phyloP scores from a whole-genome alignment of 2,329 filamentous ascomycete genomes.

The Ambrosiella xylebori region DNA sequence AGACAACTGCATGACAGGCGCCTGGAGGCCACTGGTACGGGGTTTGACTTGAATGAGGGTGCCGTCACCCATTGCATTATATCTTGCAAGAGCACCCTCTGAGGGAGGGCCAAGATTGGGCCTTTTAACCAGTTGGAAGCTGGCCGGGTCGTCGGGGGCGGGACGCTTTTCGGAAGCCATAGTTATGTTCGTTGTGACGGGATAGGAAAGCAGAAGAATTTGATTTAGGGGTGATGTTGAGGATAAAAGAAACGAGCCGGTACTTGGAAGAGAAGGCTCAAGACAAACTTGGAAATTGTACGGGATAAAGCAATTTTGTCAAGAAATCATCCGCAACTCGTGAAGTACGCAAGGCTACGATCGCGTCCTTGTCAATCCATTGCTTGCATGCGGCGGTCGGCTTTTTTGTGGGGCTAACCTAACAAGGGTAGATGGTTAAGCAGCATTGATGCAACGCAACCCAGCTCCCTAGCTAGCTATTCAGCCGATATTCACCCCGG shows the following conservation, averaged over 20 bases:
- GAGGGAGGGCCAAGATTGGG: slow-evolving; percentile 47
- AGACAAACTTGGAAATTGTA: neutral
- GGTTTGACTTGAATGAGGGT: slow-evolving; percentile 38
- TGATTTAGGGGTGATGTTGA: too few relatives aligned
- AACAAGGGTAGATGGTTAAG: neutral
- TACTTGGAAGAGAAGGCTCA: too few relatives aligned
- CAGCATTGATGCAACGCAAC: neutral
- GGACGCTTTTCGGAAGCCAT: slow-evolving; percentile 91
- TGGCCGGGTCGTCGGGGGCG: slow-evolving; percentile 66
- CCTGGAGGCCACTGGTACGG: slow-evolving; percentile 67
- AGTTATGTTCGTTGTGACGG: slow-evolving; percentile 3
- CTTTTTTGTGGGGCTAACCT: slow-evolving; percentile 9
- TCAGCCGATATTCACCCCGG: slow-evolving; percentile 5
- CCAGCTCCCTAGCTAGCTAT: neutral
- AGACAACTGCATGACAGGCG: slow-evolving; percentile 84
- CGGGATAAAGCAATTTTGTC: too few relatives aligned
- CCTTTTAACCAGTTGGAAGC: slow-evolving; percentile 73
- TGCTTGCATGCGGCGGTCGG: neutral
- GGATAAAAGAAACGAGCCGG: too few relatives aligned
- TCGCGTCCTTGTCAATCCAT: neutral
- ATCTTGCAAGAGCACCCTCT: slow-evolving; percentile 30
- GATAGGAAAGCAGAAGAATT: neutral
- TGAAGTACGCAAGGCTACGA: slow-evolving; percentile 8
- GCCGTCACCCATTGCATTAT: slow-evolving; percentile 29
- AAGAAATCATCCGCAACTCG: too few relatives aligned